These are phyloP conservation scores for Epichloe festucae DNA, from an alignment of 2,329 filamentous ascomycete genomes.

Conservation along the genomic window DNA sequence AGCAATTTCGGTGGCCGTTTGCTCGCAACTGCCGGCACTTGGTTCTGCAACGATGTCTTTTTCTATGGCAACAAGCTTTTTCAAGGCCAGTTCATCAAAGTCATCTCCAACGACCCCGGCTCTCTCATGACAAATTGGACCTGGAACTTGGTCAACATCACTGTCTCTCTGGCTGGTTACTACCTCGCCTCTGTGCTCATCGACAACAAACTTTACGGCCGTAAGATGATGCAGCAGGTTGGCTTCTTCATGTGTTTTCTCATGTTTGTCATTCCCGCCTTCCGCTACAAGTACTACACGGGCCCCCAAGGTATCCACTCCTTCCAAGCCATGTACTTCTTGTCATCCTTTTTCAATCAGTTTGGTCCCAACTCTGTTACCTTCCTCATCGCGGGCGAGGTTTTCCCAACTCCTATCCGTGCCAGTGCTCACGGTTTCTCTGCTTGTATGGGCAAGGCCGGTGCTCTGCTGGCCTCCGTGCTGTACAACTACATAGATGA, in stretches of 20 bases:
- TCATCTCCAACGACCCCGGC: slow-evolving; percentile 55
- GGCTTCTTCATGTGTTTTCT: slow-evolving; percentile 90
- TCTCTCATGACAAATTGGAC: slow-evolving; percentile 80
- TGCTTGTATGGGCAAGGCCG: slow-evolving; percentile 80
- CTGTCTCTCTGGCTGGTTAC: slow-evolving; percentile 76
- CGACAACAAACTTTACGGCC: slow-evolving; percentile 92
- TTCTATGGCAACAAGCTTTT: slow-evolving; percentile 99
- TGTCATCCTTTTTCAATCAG: slow-evolving; percentile 98
- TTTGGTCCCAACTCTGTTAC: slow-evolving; percentile 94
- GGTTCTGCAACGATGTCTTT: slow-evolving; percentile 97
- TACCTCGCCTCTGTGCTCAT: slow-evolving; percentile 81
- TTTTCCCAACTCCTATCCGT: slow-evolving; percentile 89
- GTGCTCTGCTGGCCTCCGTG: slow-evolving; percentile 74
- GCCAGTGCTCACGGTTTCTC: slow-evolving; percentile 90
- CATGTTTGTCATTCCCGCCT: slow-evolving; percentile 83
- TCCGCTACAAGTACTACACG: slow-evolving; percentile 77
- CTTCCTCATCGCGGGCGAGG: slow-evolving; percentile 90
- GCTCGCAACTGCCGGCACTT: slow-evolving; percentile 72
- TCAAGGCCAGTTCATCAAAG: slow-evolving; percentile 77
- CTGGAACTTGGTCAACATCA: slow-evolving; percentile 86
- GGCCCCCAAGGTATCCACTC: slow-evolving; percentile 55
- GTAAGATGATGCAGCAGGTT: slow-evolving; percentile 91
- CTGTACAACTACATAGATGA: slow-evolving; percentile 91
- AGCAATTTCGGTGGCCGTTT: slow-evolving; percentile 76
- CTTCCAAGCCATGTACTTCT: slow-evolving; percentile 98